Evolutionary conservation across 2,329 filamentous ascomycete species (phyloP).

Genomic region (Fusarium sororula): DNA sequence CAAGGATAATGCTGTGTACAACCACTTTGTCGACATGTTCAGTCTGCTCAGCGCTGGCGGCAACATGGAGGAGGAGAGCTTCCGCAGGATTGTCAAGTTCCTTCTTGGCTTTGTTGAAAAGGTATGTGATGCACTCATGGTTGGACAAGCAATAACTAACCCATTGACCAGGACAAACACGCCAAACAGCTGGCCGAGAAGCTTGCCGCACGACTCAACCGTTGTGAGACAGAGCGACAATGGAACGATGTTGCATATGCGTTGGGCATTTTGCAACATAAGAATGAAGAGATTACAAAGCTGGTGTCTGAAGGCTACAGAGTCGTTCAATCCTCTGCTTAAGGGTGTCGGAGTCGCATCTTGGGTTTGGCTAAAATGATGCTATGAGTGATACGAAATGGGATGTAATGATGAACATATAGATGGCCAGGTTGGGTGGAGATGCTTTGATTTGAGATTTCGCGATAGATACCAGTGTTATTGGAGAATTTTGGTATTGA

Average conservation of each 20-base stretch:
- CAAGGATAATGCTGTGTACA: constrained; percentile 99
- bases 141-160: constrained; percentile 21
- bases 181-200: constrained; percentile 94
- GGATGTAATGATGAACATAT: constrained; percentile 35
- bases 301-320: constrained; percentile 79
- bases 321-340: constrained; percentile 71
- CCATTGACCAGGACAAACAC: constrained; percentile 81
- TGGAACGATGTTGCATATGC: constrained; percentile 99
- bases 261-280: constrained; percentile 87
- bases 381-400: constrained; percentile 35
- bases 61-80: constrained; percentile 82
- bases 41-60: constrained; percentile 86
- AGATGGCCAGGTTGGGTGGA: constrained; percentile 26
- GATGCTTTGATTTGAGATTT: constrained; percentile 9
- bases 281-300: constrained; percentile 89
- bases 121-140: constrained; percentile 60
- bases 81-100: constrained; percentile 90
- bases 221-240: constrained; percentile 92
- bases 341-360: constrained; percentile 14
- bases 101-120: constrained; percentile 97
- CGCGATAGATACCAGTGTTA: constrained; percentile 33
- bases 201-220: constrained; percentile 82
- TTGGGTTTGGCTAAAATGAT: constrained; percentile 35
- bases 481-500: constrained; percentile 23
- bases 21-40: constrained; percentile 99